A percentile compares a stretch with the other conserved stretches of the same genome.
These are phyloP conservation scores for Marasmius tenuissimus DNA, from an alignment of 1,284 basidiomycete species.

Conservation along the genomic window DNA sequence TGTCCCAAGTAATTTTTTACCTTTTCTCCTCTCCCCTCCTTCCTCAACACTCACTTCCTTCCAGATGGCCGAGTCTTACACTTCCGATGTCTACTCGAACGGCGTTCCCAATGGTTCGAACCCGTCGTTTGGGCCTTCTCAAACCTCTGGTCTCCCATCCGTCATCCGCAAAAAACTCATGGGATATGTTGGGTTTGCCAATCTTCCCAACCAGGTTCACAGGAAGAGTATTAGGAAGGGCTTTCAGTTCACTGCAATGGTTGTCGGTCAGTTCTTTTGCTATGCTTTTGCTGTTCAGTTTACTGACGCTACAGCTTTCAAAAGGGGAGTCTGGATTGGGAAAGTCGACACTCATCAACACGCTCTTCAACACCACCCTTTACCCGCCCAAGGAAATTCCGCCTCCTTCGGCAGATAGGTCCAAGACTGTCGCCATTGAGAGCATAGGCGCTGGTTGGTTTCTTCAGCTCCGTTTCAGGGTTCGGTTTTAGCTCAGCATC, in stretches of 20 bases:
- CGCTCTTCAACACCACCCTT: slow-evolving; percentile 93
- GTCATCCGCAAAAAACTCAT: slow-evolving; percentile 90
- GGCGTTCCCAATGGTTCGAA: slow-evolving; percentile 60
- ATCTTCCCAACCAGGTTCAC: slow-evolving; percentile 96
- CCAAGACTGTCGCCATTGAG: slow-evolving; percentile 94
- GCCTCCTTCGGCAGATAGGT: slow-evolving; percentile 81
- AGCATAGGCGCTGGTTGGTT: slow-evolving; percentile 90
- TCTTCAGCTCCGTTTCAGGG: slow-evolving; percentile 18
- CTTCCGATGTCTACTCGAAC: slow-evolving; percentile 64
- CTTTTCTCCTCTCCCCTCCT: slow-evolving; percentile 24
- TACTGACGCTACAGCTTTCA: slow-evolving; percentile 11
- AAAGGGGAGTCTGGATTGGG: slow-evolving; percentile 95
- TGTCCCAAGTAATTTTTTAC: slow-evolving; percentile 43
- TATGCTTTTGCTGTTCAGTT: slow-evolving; percentile 24
- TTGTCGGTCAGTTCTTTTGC: slow-evolving; percentile 77
- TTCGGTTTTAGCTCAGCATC: slow-evolving; percentile 24
- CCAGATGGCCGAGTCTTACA: slow-evolving; percentile 74
- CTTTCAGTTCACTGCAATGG: slow-evolving; percentile 96
- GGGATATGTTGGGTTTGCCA: slow-evolving; percentile 85
- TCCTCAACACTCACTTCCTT: slow-evolving; percentile 19
- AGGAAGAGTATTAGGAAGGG: slow-evolving; percentile 95
- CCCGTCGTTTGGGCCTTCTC: slow-evolving; percentile 49
- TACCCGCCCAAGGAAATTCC: slow-evolving; percentile 86
- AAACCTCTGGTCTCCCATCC: slow-evolving; percentile 45
- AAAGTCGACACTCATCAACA: slow-evolving; percentile 97